These are phyloP conservation scores for Metarhizium sp. DNA, from an alignment of 2,329 filamentous ascomycete species.

Conservation along the genomic window DNA sequence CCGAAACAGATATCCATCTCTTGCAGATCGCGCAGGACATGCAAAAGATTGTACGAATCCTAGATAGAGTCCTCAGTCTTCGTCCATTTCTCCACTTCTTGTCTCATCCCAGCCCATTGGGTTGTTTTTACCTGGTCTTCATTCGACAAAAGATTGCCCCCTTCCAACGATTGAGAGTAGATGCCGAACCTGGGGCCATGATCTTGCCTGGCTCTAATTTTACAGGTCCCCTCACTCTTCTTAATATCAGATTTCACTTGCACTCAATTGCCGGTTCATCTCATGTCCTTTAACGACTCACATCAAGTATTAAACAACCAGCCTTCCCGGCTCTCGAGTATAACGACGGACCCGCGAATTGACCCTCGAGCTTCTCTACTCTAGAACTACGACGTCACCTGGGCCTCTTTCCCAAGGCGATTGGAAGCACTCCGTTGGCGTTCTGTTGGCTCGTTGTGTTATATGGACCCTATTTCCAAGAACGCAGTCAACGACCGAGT, in stretches of 20 bases:
- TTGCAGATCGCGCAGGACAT: not conserved
- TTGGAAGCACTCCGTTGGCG: not conserved
- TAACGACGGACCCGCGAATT: not conserved
- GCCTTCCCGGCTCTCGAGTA: not conserved
- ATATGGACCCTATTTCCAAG: too few relatives aligned
- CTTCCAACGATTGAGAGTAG: not conserved
- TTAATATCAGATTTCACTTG: not conserved
- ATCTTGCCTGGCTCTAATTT: not conserved
- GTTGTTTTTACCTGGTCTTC: not conserved
- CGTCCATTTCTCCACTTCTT: not conserved
- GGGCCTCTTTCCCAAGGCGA: not conserved
- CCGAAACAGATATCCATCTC: not conserved
- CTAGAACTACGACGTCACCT: not conserved
- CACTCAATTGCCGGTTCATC: not conserved
- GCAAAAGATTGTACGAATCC: not conserved
- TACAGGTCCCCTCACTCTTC: not conserved
- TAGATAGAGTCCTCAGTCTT: not conserved
- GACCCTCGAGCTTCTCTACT: not conserved
- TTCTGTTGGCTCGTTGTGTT: not conserved
- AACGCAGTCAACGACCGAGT: too few relatives aligned
- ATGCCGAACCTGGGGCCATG: not conserved
- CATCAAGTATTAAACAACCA: not conserved
- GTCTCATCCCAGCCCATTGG: not conserved
- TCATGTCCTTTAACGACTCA: not conserved
- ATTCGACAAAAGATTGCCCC: not conserved